Percentiles rank a stretch among this genome's conserved stretches.
phyloP scores from a whole-genome alignment of 805 yeast genomes.

The Ogataea trehaloabstinens region DNA sequence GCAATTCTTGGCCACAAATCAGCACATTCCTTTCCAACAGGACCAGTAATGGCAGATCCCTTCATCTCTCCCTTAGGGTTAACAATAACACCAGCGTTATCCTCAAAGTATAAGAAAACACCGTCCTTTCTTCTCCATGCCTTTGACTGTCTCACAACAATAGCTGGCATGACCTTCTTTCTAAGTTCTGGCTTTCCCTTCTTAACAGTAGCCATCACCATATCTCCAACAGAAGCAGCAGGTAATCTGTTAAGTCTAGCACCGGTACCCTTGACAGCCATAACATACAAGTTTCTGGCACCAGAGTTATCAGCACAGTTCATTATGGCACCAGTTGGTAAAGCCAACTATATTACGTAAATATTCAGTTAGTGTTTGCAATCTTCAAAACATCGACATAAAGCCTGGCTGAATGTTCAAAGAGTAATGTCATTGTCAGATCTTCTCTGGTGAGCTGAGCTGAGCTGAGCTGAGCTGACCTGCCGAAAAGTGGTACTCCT shows the following conservation, averaged over 20 bases:
- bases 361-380: constrained; percentile 17
- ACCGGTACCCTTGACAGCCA: constrained; percentile 99
- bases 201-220: constrained; percentile 99
- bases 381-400: no score
- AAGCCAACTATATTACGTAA: constrained; percentile 70
- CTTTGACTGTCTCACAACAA: constrained; percentile 98
- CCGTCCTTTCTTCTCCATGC: constrained; percentile 99
- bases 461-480: no score
- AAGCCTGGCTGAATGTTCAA: no score
- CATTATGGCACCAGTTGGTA: constrained; percentile 99
- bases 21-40: constrained; percentile 99
- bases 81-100: constrained; percentile 99
- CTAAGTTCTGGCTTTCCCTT: constrained; percentile 99
- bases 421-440: no score
- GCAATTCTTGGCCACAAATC: constrained; percentile 99
- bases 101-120: constrained; percentile 98
- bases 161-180: constrained; percentile 99
- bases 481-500: no score
- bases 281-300: constrained; percentile 98
- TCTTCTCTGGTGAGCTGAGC: no score
- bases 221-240: constrained; percentile 99
- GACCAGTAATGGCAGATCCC: constrained; percentile 99
- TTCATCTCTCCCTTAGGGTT: constrained; percentile 99
- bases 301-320: constrained; percentile 99
- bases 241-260: constrained; percentile 99